phyloP scores from a whole-genome alignment of 164 flowering plant species.

The Liriodendron chinense region DNA sequence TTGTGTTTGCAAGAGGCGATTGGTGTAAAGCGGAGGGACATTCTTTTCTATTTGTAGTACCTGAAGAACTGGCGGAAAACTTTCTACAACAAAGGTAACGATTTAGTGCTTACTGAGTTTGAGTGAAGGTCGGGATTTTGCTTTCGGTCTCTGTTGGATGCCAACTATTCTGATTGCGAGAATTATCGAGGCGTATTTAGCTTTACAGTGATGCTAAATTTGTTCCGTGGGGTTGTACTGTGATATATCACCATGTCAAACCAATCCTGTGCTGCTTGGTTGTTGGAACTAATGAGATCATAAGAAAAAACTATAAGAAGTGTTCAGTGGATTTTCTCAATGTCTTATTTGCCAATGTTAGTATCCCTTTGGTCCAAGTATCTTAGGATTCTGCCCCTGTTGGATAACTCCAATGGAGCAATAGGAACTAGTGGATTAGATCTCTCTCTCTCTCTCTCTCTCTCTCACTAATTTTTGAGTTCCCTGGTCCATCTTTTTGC shows the following conservation, averaged over 20 bases:
- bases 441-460: too few species aligned
- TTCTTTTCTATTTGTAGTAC: conserved; percentile 55
- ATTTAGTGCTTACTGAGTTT: conserved; percentile 13
- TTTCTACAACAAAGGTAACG: conserved; percentile 38
- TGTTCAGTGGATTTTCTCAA: neutral
- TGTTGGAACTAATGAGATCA: neutral
- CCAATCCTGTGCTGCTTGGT: neutral
- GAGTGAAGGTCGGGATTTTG: conserved; percentile 8
- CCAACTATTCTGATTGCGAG: neutral
- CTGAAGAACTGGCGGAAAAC: conserved; percentile 43
- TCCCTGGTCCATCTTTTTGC: too few species aligned
- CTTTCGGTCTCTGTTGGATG: conserved; percentile 1
- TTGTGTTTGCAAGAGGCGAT: conserved; percentile 81
- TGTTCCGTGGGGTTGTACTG: neutral
- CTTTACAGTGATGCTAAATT: neutral
- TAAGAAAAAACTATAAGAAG: neutral
- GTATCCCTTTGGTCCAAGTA: too few species aligned
- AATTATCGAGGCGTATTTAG: neutral
- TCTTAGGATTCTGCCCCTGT: too few species aligned
- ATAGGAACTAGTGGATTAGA: too few species aligned
- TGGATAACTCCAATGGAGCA: too few species aligned
- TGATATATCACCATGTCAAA: neutral
- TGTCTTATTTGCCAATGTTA: too few species aligned
- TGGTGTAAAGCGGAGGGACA: conserved; percentile 65
- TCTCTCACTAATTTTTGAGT: too few species aligned